phyloP scores from a whole-genome alignment of 306 rosid genomes.

The Ammopiptanthus mongolicus region DNA sequence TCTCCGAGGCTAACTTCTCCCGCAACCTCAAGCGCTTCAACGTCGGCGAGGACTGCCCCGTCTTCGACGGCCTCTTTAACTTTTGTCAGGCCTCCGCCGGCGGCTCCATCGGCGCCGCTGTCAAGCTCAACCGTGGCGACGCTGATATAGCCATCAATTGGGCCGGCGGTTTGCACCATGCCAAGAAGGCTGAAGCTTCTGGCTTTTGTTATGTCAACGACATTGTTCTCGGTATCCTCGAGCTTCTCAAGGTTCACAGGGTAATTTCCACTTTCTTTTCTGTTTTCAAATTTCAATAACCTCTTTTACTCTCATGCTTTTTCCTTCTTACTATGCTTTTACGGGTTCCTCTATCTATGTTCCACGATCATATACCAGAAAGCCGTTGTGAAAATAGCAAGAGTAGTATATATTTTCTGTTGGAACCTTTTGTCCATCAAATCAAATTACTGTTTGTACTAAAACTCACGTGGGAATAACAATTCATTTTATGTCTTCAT shows the following conservation, averaged over 20 bases:
- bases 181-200: slow-evolving; percentile 84
- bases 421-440: background rate
- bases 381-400: too few relatives aligned
- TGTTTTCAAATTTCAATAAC: too few relatives aligned
- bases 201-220: slow-evolving; percentile 92
- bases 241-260: slow-evolving; percentile 87
- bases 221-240: slow-evolving; percentile 85
- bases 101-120: slow-evolving; percentile 81
- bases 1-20: slow-evolving; percentile 35
- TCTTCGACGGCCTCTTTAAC: slow-evolving; percentile 64
- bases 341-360: background rate
- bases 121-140: slow-evolving; percentile 64
- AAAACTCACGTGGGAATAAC: background rate
- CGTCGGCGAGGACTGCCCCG: slow-evolving; percentile 81
- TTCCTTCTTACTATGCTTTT: too few relatives aligned
- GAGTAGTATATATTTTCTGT: too few relatives aligned
- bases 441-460: background rate
- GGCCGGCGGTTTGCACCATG: slow-evolving; percentile 85
- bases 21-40: slow-evolving; percentile 77
- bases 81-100: slow-evolving; percentile 81
- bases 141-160: slow-evolving; percentile 71
- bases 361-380: too few relatives aligned
- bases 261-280: slow-evolving; percentile 24
- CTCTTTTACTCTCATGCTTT: too few relatives aligned
- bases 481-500: background rate